Evolutionary conservation across 2,329 filamentous ascomycete genomes (phyloP).

Genomic region (Neocucurbitaria cava): DNA sequence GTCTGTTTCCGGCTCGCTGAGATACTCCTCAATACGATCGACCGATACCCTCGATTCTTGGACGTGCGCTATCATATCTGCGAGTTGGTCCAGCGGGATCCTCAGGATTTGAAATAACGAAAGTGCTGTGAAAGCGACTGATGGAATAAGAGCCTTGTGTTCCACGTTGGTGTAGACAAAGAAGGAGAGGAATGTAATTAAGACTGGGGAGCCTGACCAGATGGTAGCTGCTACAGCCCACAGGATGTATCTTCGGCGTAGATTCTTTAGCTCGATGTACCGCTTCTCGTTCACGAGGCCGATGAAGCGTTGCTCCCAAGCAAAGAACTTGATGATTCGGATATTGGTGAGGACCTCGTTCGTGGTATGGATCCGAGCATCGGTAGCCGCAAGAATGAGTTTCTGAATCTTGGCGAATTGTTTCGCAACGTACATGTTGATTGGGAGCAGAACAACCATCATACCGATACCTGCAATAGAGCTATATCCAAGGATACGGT

Average conservation of each 20-base stretch:
- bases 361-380: conserved; percentile 93
- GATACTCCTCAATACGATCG: conserved; percentile 93
- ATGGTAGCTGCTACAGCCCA: conserved; percentile 92
- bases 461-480: conserved; percentile 91
- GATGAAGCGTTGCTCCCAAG: conserved; percentile 93
- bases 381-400: conserved; percentile 88
- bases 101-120: conserved; percentile 94
- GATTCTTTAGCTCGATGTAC: conserved; percentile 74
- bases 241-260: conserved; percentile 84
- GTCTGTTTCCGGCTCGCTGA: conserved; percentile 92
- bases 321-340: conserved; percentile 98
- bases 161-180: conserved; percentile 90
- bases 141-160: conserved; percentile 86
- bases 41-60: conserved; percentile 97
- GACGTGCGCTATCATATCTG: conserved; percentile 98
- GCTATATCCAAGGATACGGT: conserved; percentile 88
- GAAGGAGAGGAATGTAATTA: conserved; percentile 98
- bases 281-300: conserved; percentile 89
- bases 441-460: conserved; percentile 85
- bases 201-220: conserved; percentile 93
- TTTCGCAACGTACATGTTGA: conserved; percentile 88
- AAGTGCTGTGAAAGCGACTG: conserved; percentile 92
- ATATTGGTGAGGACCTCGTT: conserved; percentile 98
- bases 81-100: conserved; percentile 91
- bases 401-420: conserved; percentile 89